Evolutionary conservation across 331 rosid genomes (phyloP), one percentile per base, ranked within the genome.

Genomic region (Prunus yedoensis): DNA sequence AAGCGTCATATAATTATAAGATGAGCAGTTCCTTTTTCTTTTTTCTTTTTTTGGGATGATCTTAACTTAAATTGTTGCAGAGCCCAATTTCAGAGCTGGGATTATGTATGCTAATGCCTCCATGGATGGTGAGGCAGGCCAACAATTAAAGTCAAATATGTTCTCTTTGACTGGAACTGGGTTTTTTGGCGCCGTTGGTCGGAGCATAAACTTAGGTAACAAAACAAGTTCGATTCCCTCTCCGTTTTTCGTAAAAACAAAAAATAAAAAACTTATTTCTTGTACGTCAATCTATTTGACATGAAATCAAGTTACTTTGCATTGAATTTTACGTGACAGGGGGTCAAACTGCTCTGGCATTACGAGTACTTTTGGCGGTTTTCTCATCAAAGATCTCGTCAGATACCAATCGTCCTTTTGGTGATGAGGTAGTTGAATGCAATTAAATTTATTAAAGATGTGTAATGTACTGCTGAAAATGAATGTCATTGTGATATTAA

Each of bases 61-160:
- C 86, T 83, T 81, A 90, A 82, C 84, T 78, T 74, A 81, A 82
- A 79, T 81, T 87, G 83, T 73, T 81, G 85, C 93, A 94, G 97
- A 81, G 80, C 83, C 85, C 66, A 67, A 82, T 88, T 92, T 87
- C 95, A 91, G 97, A 92, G 97, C 97, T 81, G 99, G 97, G 85
- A 92, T 92, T 75, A 92, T 94, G 99, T 89, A 90, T 75, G 83
- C 81, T 46, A n/a, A 63, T 16, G 66, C 18, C 66, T 75, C 86
- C 63, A 83, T 77, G 17, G 70, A 87, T 62, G 86, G 74, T 38
- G 89, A 86, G 84, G 68, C 66, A 67, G 25, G 25, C 25, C 83
- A 88, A 68, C 87, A 84, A 45, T 58, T 94, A 63, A 64, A 80
- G 73, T 92, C 97, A 2, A 92, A 85, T 71, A 85, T 94, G 97